A percentile compares a stretch with the other conserved stretches of the same genome.
Evolutionary conservation across 2,329 filamentous ascomycete genomes (phyloP).

Genomic region (Fusarium guadeloupense): DNA sequence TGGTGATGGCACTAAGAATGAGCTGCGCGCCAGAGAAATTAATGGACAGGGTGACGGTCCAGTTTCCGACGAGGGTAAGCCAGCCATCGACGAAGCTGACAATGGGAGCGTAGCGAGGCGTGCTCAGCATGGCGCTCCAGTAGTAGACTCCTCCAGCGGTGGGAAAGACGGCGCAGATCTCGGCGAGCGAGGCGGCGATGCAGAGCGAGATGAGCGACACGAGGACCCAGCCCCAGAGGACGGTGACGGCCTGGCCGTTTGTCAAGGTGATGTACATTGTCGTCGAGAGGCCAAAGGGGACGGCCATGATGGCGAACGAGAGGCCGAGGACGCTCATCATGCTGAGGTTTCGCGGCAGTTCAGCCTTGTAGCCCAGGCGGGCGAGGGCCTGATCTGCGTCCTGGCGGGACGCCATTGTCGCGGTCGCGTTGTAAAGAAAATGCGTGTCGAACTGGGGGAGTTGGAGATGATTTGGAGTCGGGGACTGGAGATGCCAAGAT

Average conservation of each 20-base stretch:
- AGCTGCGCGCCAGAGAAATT: conserved; percentile 77
- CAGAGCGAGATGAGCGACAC: conserved; percentile 76
- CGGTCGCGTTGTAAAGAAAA: not conserved
- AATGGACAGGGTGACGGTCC: conserved; percentile 74
- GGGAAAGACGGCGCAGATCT: conserved; percentile 75
- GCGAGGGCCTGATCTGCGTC: conserved; percentile 57
- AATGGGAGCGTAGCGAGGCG: conserved; percentile 67
- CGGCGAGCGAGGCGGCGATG: conserved; percentile 75
- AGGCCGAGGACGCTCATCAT: conserved; percentile 60
- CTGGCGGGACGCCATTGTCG: conserved; percentile 23
- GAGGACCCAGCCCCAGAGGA: conserved; percentile 75
- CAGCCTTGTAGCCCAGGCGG: conserved; percentile 59
- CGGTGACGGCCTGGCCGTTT: conserved; percentile 76
- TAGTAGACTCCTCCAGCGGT: conserved; percentile 74
- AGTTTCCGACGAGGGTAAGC: conserved; percentile 78
- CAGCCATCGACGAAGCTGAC: conserved; percentile 78
- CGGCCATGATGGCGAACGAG: conserved; percentile 62
- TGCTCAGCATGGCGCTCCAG: conserved; percentile 75
- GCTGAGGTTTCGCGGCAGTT: conserved; percentile 61
- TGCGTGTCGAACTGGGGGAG: not conserved
- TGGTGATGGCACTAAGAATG: conserved; percentile 72
- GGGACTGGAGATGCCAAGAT: not conserved
- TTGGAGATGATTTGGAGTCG: not conserved
- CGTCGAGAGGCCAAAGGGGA: conserved; percentile 60
- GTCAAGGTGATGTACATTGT: conserved; percentile 65